Evolutionary conservation across 192 early-diverging fungal genomes (phyloP).

Genomic region (Podila minutissima): DNA sequence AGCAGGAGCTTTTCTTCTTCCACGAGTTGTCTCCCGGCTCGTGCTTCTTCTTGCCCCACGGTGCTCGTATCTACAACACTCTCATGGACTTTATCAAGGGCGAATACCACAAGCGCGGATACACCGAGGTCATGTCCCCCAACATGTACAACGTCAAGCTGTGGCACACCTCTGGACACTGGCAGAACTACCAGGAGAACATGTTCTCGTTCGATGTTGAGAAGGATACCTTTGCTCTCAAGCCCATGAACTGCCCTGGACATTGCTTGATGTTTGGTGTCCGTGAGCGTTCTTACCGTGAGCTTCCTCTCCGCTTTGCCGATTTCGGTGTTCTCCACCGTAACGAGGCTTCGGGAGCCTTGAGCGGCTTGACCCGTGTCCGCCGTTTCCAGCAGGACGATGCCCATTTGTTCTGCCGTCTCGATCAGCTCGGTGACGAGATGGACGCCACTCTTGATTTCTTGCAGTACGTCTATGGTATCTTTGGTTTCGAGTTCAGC

Average conservation of each 20-base stretch:
- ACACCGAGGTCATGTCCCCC: conserved; percentile 95
- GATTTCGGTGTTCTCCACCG: conserved; percentile 99
- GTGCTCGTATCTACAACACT: conserved; percentile 95
- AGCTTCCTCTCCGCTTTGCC: conserved; percentile 93
- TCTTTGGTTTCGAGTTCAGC: conserved; percentile 95
- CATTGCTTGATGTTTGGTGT: conserved; percentile 97
- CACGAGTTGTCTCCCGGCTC: conserved; percentile 94
- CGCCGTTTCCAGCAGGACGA: conserved; percentile 99
- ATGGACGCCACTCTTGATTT: conserved; percentile 90
- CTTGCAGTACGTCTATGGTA: conserved; percentile 87
- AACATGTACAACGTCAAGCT: conserved; percentile 99
- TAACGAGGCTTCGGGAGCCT: conserved; percentile 92
- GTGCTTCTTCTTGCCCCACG: conserved; percentile 96
- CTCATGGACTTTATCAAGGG: conserved; percentile 90
- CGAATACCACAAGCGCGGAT: conserved; percentile 94
- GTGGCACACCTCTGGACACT: conserved; percentile 97
- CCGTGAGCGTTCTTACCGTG: conserved; percentile 94
- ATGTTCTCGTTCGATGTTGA: conserved; percentile 97
- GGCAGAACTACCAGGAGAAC: conserved; percentile 95
- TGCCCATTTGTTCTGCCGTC: conserved; percentile 97
- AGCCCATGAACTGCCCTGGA: conserved; percentile 99
- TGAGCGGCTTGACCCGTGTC: conserved; percentile 95
- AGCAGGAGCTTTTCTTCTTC: conserved; percentile 99
- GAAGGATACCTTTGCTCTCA: conserved; percentile 97
- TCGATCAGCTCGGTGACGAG: conserved; percentile 87